Conservation (phyloP, 2,329 filamentous ascomycete species). For the Exophiala spinifera region DNA sequence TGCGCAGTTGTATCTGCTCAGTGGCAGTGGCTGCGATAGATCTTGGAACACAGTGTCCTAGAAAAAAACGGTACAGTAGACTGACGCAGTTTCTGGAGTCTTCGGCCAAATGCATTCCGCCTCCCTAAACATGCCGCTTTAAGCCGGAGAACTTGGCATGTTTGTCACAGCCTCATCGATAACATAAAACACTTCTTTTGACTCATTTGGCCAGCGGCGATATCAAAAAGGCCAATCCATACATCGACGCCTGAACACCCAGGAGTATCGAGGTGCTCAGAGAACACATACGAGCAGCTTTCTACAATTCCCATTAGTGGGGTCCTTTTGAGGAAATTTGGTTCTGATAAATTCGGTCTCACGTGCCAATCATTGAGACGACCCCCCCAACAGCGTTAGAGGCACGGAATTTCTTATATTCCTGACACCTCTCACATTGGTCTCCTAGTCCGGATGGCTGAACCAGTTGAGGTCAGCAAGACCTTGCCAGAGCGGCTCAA, state of each 20-base stretch:
- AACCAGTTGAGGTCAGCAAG: constrained; percentile 18
- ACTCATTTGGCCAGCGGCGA: constrained; percentile 1
- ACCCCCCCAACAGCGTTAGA: no score
- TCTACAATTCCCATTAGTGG: no score
- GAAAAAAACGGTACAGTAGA: constrained; percentile 15
- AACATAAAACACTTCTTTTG: neutral
- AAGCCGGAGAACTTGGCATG: constrained; percentile 1
- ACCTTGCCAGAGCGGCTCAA: constrained; percentile 35
- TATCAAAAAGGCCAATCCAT: neutral
- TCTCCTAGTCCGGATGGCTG: constrained; percentile 18
- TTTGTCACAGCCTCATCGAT: constrained; percentile 1
- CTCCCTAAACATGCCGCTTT: neutral
- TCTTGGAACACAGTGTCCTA: constrained; percentile 23
- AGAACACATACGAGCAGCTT: no score
- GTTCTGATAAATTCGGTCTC: neutral
- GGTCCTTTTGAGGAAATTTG: no score
- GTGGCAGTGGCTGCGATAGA: constrained; percentile 10
- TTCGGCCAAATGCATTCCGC: neutral
- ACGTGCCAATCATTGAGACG: constrained; percentile 2
- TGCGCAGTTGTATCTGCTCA: constrained; percentile 6
- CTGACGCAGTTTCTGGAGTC: neutral
- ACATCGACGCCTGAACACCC: neutral
- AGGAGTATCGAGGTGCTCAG: neutral
- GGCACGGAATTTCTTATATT: no score
- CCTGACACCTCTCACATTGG: no score